Evolutionary conservation across 23 red algal genomes (phyloP).

Genomic region (Gracilaria domingensis): DNA sequence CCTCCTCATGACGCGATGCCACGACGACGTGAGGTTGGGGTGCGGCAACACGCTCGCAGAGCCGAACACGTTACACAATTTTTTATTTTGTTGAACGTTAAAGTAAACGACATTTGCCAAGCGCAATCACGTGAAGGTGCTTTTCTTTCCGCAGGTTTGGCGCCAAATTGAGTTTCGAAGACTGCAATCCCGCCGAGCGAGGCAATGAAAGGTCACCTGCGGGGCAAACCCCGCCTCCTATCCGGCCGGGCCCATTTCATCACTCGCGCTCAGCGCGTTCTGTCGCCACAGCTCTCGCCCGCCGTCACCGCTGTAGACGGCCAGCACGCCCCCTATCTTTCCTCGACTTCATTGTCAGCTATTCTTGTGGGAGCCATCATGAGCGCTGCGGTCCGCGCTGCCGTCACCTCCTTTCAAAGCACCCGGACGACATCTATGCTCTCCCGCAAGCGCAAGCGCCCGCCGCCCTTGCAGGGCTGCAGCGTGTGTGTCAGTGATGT

Average conservation of each 20-base stretch:
- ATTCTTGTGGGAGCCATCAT: not conserved
- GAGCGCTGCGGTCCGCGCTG: not conserved
- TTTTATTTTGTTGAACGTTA: too few relatives aligned
- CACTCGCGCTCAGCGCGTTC: not conserved
- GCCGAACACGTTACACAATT: not conserved
- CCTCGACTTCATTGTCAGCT: not conserved
- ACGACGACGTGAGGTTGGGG: not conserved
- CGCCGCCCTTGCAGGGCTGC: not conserved
- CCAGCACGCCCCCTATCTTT: not conserved
- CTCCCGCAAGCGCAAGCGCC: constrained; percentile 8
- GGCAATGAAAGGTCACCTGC: not conserved
- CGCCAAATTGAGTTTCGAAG: not conserved
- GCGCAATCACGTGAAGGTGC: too few relatives aligned
- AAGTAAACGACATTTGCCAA: too few relatives aligned
- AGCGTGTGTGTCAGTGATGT: constrained; percentile 10
- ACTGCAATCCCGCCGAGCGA: not conserved
- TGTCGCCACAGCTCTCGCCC: not conserved
- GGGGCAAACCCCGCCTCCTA: not conserved
- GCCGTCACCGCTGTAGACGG: not conserved
- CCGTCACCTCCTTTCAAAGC: not conserved
- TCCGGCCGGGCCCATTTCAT: not conserved
- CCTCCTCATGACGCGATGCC: too few relatives aligned
- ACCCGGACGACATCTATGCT: not conserved
- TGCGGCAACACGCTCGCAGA: not conserved
- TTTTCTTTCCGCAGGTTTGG: not conserved